Evolutionary conservation across 2,329 filamentous ascomycete species (phyloP).

Genomic region (Fusarium sp.): DNA sequence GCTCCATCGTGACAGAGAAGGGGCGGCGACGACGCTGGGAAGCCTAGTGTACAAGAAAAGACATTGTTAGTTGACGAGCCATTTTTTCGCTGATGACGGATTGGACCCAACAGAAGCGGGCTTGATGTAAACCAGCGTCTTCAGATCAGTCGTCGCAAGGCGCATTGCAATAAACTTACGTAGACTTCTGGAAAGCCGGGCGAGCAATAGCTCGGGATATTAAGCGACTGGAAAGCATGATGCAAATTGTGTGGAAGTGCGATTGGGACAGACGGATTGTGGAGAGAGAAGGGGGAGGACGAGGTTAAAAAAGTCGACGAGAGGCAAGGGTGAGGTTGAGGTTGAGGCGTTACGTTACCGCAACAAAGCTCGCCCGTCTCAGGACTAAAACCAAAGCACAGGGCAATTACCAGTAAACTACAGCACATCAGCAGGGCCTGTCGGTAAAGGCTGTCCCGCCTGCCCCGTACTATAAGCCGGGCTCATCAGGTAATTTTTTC

Average conservation of each 20-base stretch:
- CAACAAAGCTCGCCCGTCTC: conserved; percentile 44
- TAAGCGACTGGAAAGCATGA: conserved; percentile 72
- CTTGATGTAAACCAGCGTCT: conserved; percentile 30
- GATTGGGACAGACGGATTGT: conserved; percentile 44
- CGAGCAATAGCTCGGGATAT: conserved; percentile 69
- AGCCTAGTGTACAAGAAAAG: conserved; percentile 54
- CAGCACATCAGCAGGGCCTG: conserved; percentile 37
- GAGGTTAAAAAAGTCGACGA: conserved; percentile 43
- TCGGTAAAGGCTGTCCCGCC: conserved; percentile 44
- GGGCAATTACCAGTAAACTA: conserved; percentile 19
- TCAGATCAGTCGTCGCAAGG: conserved; percentile 12
- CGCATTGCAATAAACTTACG: conserved; percentile 57
- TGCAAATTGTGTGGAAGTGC: conserved; percentile 45
- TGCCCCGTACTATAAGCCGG: not conserved
- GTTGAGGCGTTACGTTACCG: conserved; percentile 42
- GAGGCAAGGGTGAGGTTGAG: conserved; percentile 30
- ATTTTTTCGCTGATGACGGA: conserved; percentile 27
- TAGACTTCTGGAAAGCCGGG: conserved; percentile 66
- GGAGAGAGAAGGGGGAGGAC: conserved; percentile 35
- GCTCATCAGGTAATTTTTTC: conserved; percentile 45
- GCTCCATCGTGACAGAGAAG: conserved; percentile 64
- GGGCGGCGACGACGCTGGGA: conserved; percentile 61
- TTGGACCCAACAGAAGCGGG: conserved; percentile 26
- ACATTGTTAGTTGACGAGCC: conserved; percentile 42
- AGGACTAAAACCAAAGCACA: conserved; percentile 33